These are phyloP conservation scores for Aspergillus heteromorphus DNA, from an alignment of 495 filamentous ascomycete species.

Conservation along the genomic window DNA sequence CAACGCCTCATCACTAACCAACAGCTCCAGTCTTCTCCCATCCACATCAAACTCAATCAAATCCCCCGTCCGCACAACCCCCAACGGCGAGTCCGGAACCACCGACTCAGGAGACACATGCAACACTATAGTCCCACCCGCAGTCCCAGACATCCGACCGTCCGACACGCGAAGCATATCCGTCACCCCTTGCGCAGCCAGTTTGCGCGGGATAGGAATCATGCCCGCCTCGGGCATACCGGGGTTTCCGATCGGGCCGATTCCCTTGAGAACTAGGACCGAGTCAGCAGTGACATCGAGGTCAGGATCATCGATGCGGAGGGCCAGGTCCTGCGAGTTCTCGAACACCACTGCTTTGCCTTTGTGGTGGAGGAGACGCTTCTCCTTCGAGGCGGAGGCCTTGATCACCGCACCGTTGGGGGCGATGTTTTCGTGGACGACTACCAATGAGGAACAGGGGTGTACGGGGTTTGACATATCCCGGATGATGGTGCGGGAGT, in stretches of 20 bases:
- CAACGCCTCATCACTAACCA: constrained; percentile 45
- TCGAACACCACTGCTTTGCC: constrained; percentile 57
- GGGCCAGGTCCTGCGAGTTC: constrained; percentile 50
- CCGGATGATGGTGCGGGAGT: constrained; percentile 43
- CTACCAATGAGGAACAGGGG: constrained; percentile 48
- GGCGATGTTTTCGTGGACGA: constrained; percentile 52
- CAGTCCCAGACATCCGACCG: constrained; percentile 64
- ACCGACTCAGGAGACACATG: constrained; percentile 61
- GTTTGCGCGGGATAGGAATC: constrained; percentile 55
- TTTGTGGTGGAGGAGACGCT: constrained; percentile 43
- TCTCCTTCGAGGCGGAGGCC: constrained; percentile 56
- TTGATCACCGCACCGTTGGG: constrained; percentile 57
- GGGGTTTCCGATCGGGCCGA: constrained; percentile 60
- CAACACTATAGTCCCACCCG: constrained; percentile 62
- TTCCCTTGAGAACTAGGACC: constrained; percentile 55
- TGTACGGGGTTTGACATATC: constrained; percentile 50
- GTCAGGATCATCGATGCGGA: constrained; percentile 51
- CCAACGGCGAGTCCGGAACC: constrained; percentile 50
- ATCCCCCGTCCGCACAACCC: constrained; percentile 56
- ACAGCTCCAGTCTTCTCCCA: constrained; percentile 36
- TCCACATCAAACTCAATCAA: constrained; percentile 51
- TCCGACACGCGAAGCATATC: constrained; percentile 66
- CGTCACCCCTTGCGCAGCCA: constrained; percentile 50
- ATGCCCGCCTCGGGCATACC: constrained; percentile 61
- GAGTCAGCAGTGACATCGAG: constrained; percentile 47